Base-by-base conservation (phyloP, 768 basidiomycete species). In the Amanita rubescens region DNA sequence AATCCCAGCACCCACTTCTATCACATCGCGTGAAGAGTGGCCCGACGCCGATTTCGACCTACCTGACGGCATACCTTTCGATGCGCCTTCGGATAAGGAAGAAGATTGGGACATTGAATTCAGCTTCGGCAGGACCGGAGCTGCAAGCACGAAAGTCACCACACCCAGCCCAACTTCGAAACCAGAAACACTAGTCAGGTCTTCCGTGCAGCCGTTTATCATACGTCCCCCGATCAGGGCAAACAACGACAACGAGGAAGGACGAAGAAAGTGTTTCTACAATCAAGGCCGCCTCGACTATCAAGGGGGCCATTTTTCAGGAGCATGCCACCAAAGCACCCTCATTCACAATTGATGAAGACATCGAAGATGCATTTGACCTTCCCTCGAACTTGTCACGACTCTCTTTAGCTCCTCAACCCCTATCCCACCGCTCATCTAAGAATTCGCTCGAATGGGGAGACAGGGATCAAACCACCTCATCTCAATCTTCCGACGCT, bases 381-480 rank as follows among this genome's bases (percentile, higher is more conserved):
- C 75, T 94, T 33, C 90, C 91, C 37, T 79, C 80, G 51, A 84
- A 90, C 64, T 79, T 94, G 53, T 89, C 86, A 8, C 82, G 80
- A 62, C 79, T 94, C 49, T 92, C 90, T 17, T 82, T 94, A 39
- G 84, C 85, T 38, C 87, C 91, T 49, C 71, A 84, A 53, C 81
- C 87, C 27, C 79, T 90, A 17, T 80, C 75, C 58, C 87, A 90
- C 63, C 82, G 85, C 49, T 78, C 85, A 8, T 91, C 90, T 53
- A 91, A 91, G 71, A 81, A 80, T 48, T 90, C 90, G 0, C 75
- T 92, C 24, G 89, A 90, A 69, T 91, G 89, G 87, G 75, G 85
- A 27, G 89, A 91, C 69, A 87, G 81, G 64, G 87, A 92, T 61
- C 81, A 87, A 42, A 87, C 90, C 1, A 82, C 79, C 4, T 89